Conservation (phyloP, 768 basidiomycete species). For the Termitomyces sp. region DNA sequence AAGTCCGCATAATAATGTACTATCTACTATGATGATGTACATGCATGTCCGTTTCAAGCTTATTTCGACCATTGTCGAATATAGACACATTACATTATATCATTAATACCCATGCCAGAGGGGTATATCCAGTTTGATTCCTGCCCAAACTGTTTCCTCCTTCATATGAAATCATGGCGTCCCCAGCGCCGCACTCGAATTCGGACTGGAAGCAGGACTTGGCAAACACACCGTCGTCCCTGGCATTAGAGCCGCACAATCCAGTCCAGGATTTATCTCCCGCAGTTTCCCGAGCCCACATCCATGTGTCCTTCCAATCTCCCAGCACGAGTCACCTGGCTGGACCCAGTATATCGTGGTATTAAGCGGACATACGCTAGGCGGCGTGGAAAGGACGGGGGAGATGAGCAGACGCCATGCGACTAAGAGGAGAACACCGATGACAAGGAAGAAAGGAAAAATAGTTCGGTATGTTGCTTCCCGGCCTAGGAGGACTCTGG, state of each 20-base stretch:
- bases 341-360: constrained; percentile 42
- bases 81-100: constrained; percentile 3
- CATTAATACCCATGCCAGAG: not conserved
- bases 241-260: constrained; percentile 55
- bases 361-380: constrained; percentile 31
- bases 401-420: constrained; percentile 55
- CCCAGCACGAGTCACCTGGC: constrained; percentile 65
- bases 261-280: constrained; percentile 44
- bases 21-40: not conserved
- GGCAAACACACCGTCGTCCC: constrained; percentile 60
- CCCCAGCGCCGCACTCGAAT: not conserved
- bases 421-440: constrained; percentile 56
- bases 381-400: constrained; percentile 30
- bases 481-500: constrained; percentile 8
- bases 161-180: not conserved
- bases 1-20: not conserved
- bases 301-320: constrained; percentile 42
- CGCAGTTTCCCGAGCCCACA: constrained; percentile 46
- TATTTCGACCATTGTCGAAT: not conserved
- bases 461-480: constrained; percentile 47
- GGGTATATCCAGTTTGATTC: not conserved
- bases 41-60: constrained; percentile 5
- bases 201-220: not conserved
- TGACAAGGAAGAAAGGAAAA: constrained; percentile 69
- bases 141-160: not conserved